These are phyloP conservation scores for Trichophaea hybrida DNA, from an alignment of 2,329 filamentous ascomycete genomes.

Conservation along the genomic window DNA sequence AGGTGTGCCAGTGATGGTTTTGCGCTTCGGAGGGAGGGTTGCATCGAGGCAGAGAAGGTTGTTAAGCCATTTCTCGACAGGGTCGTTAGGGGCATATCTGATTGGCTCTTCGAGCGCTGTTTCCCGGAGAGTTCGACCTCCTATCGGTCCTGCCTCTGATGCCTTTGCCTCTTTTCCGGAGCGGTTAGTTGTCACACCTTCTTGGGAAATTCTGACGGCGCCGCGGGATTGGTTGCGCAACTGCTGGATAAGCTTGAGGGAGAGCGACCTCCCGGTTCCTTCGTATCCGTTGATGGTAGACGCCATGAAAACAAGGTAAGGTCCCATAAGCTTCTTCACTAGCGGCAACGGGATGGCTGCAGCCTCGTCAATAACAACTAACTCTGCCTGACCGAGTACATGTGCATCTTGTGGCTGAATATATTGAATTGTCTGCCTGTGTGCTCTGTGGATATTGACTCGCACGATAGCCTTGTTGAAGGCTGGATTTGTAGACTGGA, in stretches of 20 bases:
- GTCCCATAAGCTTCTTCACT: constrained; percentile 86
- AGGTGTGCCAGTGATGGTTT: constrained; percentile 62
- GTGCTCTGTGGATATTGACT: constrained; percentile 87
- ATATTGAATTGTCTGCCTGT: constrained; percentile 96
- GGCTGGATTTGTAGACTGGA: constrained; percentile 93
- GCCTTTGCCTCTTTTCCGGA: constrained; percentile 45
- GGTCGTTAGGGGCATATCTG: constrained; percentile 77
- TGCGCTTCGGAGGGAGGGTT: constrained; percentile 64
- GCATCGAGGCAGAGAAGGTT: constrained; percentile 85
- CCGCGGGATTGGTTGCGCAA: constrained; percentile 79
- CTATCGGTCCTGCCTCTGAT: constrained; percentile 36
- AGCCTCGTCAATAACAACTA: constrained; percentile 93
- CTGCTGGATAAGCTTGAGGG: constrained; percentile 92
- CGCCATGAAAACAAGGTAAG: constrained; percentile 97
- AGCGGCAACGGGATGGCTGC: constrained; percentile 89
- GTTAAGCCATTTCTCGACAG: constrained; percentile 94
- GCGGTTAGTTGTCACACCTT: constrained; percentile 59
- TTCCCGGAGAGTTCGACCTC: constrained; percentile 63
- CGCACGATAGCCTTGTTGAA: constrained; percentile 98
- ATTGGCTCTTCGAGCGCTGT: constrained; percentile 91
- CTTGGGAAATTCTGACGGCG: constrained; percentile 40
- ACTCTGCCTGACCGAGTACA: constrained; percentile 82
- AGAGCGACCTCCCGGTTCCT: constrained; percentile 86
- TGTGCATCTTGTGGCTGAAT: constrained; percentile 94
- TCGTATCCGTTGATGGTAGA: constrained; percentile 99